Percentiles rank a stretch among this genome's conserved stretches.
These are phyloP conservation scores for Ceratocystis destructans DNA, from an alignment of 2,329 filamentous ascomycete genomes.

Conservation along the genomic window DNA sequence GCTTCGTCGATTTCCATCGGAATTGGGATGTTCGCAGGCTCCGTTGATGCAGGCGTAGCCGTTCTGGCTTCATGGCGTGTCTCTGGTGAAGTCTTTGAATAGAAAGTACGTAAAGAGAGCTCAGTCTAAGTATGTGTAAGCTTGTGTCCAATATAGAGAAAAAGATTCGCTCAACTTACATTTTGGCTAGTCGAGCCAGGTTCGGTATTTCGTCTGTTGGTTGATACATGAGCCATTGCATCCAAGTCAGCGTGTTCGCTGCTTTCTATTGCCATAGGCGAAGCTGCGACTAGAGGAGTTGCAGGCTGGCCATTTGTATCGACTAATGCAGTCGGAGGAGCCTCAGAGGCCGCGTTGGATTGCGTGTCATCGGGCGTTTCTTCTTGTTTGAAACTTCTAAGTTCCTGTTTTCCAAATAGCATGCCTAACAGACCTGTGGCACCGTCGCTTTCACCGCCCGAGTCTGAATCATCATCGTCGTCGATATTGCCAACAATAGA, in stretches of 20 bases:
- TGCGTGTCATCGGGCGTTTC: conserved; percentile 19
- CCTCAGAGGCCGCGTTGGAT: neutral
- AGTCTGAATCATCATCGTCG: conserved; percentile 26
- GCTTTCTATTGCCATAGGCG: conserved; percentile 20
- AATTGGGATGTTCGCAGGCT: neutral
- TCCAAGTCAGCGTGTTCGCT: conserved; percentile 18
- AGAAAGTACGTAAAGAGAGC: neutral
- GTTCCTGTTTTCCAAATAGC: conserved; percentile 45
- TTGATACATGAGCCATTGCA: conserved; percentile 1
- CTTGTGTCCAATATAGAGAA: neutral
- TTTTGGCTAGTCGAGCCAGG: neutral
- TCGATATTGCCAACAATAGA: conserved; percentile 29
- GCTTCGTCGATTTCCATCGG: neutral
- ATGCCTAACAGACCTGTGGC: conserved; percentile 40
- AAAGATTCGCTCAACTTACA: neutral
- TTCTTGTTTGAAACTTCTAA: conserved; percentile 38
- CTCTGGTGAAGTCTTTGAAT: neutral
- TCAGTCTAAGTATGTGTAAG: neutral
- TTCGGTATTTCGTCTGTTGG: neutral
- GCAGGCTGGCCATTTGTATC: neutral
- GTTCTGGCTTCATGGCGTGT: neutral
- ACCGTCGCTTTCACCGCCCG: conserved; percentile 27
- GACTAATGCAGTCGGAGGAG: neutral
- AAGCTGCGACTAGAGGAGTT: neutral
- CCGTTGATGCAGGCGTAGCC: neutral